Evolutionary conservation across 2,329 filamentous ascomycete species (phyloP), one percentile per base, ranked within the genome.

Genomic region (Penicillium verrucosum): DNA sequence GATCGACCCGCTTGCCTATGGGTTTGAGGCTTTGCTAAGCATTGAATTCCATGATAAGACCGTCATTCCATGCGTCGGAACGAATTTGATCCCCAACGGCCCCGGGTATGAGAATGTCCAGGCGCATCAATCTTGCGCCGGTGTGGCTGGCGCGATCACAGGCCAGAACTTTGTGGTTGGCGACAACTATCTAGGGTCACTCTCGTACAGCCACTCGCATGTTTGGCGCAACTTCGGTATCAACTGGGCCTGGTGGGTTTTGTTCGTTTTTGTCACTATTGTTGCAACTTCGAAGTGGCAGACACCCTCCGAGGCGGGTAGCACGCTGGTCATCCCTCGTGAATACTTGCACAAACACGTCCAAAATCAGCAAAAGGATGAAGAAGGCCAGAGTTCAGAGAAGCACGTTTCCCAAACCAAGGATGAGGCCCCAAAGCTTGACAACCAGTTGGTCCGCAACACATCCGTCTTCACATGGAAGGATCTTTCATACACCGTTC

Each of bases 391-490:
- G 57, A 51, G 55, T 5, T 60, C 61, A 18, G 70, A 60, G 48
- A 74, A 67, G 51, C 65, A 57, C 18, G 61, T 60, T 1, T 54
- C 63, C 11, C 62, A 64, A 10, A 57, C 58, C 11, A 62, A 62
- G 32, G 56, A 65, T 6, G 60, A 63, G 21, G 60, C 62, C 16
- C 53, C 63, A 44, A 59, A 64, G 27, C 63, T 70, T n/a, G 72
- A 77, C 38, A 70, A 69, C 2, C 69, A 77, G 30, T 76, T 89
- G 1, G 73, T 86, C 30, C 81, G 81, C 27, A 89, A 89, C 69
- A 87, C 82, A 0, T 86, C 84, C 0, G 78, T 89, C 0, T 89
- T 90, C 64, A 91, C 88, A 1, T 92, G 88, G 87, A 87, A 87
- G 68, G 82, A 89, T 56, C 81, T 92, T 21, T 81, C 77, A 1